Conservation (phyloP, 768 basidiomycete species). For the Mycena vulgaris region DNA sequence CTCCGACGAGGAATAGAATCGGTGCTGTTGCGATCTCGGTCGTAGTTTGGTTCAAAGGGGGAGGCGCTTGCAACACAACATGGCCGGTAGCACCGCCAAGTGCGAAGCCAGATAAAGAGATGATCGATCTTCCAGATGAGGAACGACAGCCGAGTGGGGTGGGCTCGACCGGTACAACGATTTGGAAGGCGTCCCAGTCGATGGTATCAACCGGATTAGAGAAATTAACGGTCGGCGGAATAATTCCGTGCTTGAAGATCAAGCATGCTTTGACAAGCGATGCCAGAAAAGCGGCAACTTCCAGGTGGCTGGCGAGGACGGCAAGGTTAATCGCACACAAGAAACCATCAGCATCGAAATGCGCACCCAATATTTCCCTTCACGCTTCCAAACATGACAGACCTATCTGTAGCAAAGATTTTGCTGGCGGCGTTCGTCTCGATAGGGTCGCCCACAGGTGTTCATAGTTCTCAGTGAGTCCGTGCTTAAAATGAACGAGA, state of each 20-base stretch:
- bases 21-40: neutral
- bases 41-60: neutral
- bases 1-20: slow-evolving; percentile 12
- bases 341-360: neutral
- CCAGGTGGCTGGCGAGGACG: slow-evolving; percentile 3
- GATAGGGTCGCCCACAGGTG: slow-evolving; percentile 55
- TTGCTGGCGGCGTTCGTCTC: slow-evolving; percentile 2
- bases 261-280: slow-evolving; percentile 45
- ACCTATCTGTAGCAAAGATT: neutral
- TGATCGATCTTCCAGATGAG: slow-evolving; percentile 3
- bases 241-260: slow-evolving; percentile 43
- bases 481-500: neutral
- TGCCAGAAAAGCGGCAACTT: slow-evolving; percentile 16
- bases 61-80: slow-evolving; percentile 17
- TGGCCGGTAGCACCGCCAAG: slow-evolving; percentile 14
- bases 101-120: slow-evolving; percentile 2
- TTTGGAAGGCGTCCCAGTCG: neutral
- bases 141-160: slow-evolving; percentile 2
- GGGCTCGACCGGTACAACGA: neutral
- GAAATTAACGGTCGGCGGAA: slow-evolving; percentile 51
- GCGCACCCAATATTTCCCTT: slow-evolving; percentile 30
- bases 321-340: neutral
- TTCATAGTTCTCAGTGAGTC: too few species aligned
- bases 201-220: slow-evolving; percentile 34
- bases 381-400: neutral